These are phyloP conservation scores for Acmispon strigosus DNA, from an alignment of 306 rosid genomes.

Conservation along the genomic window DNA sequence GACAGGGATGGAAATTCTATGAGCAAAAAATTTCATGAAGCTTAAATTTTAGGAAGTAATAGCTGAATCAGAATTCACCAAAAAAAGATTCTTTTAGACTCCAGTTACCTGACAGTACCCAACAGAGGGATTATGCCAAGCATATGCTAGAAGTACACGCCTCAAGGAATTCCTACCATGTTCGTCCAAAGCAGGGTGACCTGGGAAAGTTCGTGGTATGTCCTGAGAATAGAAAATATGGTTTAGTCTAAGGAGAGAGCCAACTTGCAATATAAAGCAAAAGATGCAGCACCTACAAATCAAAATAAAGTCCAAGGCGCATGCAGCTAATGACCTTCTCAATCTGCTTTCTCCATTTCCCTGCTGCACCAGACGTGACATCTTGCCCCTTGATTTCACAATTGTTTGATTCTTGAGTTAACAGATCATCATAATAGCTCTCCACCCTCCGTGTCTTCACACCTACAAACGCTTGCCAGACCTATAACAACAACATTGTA, in stretches of 20 bases:
- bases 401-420: constrained; percentile 49
- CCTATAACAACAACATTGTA: constrained; percentile 60
- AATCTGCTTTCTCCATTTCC: constrained; percentile 95
- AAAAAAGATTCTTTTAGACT: constrained; percentile 1
- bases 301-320: constrained; percentile 83
- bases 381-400: constrained; percentile 41
- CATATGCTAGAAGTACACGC: constrained; percentile 87
- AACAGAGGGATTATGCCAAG: constrained; percentile 87
- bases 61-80: constrained; percentile 3
- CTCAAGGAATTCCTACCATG: constrained; percentile 81
- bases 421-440: constrained; percentile 65
- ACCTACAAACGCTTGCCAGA: constrained; percentile 98
- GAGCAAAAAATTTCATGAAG: background rate
- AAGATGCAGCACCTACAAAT: constrained; percentile 88
- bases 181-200: constrained; percentile 93
- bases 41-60: constrained; percentile 15
- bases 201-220: constrained; percentile 95
- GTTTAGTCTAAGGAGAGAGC: constrained; percentile 47
- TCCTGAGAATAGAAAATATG: constrained; percentile 53
- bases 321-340: constrained; percentile 99
- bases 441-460: constrained; percentile 73
- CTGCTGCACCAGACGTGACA: constrained; percentile 41
- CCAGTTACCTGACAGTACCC: constrained; percentile 90
- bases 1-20: constrained; percentile 6
- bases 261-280: constrained; percentile 44